phyloP scores from a whole-genome alignment of 1,139 yeast species.

The Debaryomyces psychrophilus region DNA sequence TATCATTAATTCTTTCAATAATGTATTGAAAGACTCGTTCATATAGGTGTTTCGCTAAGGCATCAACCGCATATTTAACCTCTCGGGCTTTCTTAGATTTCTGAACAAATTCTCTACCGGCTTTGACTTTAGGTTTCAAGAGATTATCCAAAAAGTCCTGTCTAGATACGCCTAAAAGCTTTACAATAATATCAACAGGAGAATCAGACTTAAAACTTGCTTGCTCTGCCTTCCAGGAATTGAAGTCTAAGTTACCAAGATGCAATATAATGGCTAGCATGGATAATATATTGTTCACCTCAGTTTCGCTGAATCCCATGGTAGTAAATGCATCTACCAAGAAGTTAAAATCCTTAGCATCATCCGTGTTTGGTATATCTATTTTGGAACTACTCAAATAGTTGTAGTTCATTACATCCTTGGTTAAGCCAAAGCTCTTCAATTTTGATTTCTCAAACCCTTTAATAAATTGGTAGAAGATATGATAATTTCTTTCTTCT shows the following conservation, averaged over 20 bases:
- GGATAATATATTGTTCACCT: slow-evolving; percentile 62
- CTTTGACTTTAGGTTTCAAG: slow-evolving; percentile 82
- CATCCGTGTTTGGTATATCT: slow-evolving; percentile 72
- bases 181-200: slow-evolving; percentile 60
- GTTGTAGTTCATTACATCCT: slow-evolving; percentile 50
- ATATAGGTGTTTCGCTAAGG: slow-evolving; percentile 83
- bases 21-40: slow-evolving; percentile 81
- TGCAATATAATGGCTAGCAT: slow-evolving; percentile 78
- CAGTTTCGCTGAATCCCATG: slow-evolving; percentile 67
- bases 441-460: slow-evolving; percentile 62
- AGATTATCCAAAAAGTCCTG: slow-evolving; percentile 59
- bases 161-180: slow-evolving; percentile 65
- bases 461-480: slow-evolving; percentile 81
- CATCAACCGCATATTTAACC: slow-evolving; percentile 81
- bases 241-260: slow-evolving; percentile 81
- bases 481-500: slow-evolving; percentile 87
- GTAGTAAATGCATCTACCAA: slow-evolving; percentile 68
- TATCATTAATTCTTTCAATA: slow-evolving; percentile 76
- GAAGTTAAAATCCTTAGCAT: slow-evolving; percentile 62
- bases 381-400: slow-evolving; percentile 57
- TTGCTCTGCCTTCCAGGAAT: slow-evolving; percentile 74
- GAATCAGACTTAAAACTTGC: slow-evolving; percentile 64
- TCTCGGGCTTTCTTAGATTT: slow-evolving; percentile 82
- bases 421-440: slow-evolving; percentile 49
- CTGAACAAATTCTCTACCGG: slow-evolving; percentile 84